These are phyloP conservation scores for Solanum etuberosum DNA, from an alignment of 257 asterid species.

Conservation along the genomic window DNA sequence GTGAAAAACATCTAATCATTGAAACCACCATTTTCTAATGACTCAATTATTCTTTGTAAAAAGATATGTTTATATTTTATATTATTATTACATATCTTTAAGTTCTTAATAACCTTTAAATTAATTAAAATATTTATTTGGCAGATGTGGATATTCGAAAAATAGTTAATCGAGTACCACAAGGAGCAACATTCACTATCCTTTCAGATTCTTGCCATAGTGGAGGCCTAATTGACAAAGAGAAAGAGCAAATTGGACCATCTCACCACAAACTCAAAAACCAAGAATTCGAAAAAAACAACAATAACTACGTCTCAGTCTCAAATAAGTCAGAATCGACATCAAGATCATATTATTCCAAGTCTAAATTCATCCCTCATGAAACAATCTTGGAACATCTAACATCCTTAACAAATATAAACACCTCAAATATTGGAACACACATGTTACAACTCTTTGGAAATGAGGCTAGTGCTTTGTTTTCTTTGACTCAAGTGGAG, in stretches of 20 bases:
- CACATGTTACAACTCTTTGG: conserved; percentile 60
- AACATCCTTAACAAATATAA: conserved; percentile 44
- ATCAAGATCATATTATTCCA: not conserved
- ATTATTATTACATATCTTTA: not conserved
- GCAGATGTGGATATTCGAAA: conserved; percentile 67
- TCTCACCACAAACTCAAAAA: not conserved
- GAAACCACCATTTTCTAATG: not conserved
- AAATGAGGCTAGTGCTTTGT: conserved; percentile 48
- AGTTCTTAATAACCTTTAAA: not conserved
- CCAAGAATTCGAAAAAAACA: not conserved
- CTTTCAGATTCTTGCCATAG: conserved; percentile 89
- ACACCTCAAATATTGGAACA: conserved; percentile 35
- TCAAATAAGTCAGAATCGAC: not conserved
- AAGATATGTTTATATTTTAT: not conserved
- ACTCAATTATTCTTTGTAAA: not conserved
- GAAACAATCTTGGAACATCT: conserved; percentile 36
- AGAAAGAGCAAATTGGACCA: conserved; percentile 79
- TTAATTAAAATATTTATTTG: not conserved
- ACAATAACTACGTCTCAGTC: not conserved
- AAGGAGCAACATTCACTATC: conserved; percentile 68
- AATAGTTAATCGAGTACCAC: conserved; percentile 58
- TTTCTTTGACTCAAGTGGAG: conserved; percentile 20
- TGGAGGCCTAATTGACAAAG: conserved; percentile 89
- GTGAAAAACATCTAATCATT: not conserved
- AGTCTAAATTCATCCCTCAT: conserved; percentile 39